Evolutionary conservation across 2,329 filamentous ascomycete species (phyloP), one percentile per base, ranked within the genome.

Genomic region (Stachybotrys elegans): DNA sequence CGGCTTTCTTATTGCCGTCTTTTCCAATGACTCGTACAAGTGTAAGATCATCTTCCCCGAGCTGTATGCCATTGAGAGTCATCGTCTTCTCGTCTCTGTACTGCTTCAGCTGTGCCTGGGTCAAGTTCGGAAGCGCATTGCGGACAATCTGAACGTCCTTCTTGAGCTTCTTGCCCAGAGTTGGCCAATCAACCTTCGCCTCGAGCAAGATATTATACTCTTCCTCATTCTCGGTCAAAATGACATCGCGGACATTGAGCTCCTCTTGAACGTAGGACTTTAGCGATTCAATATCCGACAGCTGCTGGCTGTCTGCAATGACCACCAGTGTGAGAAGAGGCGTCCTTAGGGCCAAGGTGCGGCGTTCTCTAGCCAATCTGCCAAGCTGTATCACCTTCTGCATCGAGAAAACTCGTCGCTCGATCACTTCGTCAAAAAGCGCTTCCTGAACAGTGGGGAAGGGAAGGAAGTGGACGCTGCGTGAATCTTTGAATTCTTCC

Each of bases 131-230:
- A 38, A 95, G 70, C 4, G 85, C 88, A 68, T 89, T 91, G 71
- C 90, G 90, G 51, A 95, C 88, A 63, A 84, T 86, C 55, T 84
- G 80, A 34, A 86, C 84, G 58, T 94, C 88, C 68, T 93, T 93
- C 75, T 92, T 93, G 54, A 95, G 76, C 72, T 94, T 95, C 78
- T 93, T 93, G 48, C 90, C 90, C 11, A 95, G 75, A 4, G 84
- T 85, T 19, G 90, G 88, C 83, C 90, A 94, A 64, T 95, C 89
- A 8, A 88, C 88, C 40, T 78, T 78, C 6, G 88, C 86, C 48
- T 84, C 86, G 65, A 94, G 92, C 59, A 88, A 81, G 29, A 95
- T 87, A 42, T 87, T 85, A 70, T 94, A 93, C 60, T 84, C 84
- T 43, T 80, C 82, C 66, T 95, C 89, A 52, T 95, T 86, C 13